phyloP scores from a whole-genome alignment of 2,329 filamentous ascomycete species.

The Metarhizium album region DNA sequence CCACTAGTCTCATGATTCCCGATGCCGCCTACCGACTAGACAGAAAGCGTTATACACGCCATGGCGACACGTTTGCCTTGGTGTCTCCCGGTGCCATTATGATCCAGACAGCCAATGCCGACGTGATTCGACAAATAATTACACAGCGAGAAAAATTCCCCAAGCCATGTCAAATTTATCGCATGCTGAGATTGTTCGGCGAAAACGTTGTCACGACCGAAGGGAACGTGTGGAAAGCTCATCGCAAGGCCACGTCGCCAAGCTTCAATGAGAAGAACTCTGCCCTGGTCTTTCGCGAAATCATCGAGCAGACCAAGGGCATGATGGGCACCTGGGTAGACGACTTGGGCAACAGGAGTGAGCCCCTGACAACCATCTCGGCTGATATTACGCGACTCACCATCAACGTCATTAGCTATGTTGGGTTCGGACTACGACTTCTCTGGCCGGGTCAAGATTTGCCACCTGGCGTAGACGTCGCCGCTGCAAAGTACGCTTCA shows the following conservation, averaged over 20 bases:
- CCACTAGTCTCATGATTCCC: slow-evolving; percentile 38
- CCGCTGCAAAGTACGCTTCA: slow-evolving; percentile 37
- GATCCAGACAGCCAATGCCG: slow-evolving; percentile 51
- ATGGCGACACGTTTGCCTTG: slow-evolving; percentile 55
- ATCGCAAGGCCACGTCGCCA: slow-evolving; percentile 60
- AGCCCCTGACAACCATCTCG: slow-evolving; percentile 45
- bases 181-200: slow-evolving; percentile 42
- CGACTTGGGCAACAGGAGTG: slow-evolving; percentile 11
- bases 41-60: slow-evolving; percentile 44
- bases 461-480: slow-evolving; percentile 30
- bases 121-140: slow-evolving; percentile 55
- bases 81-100: slow-evolving; percentile 45
- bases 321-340: slow-evolving; percentile 50
- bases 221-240: slow-evolving; percentile 57
- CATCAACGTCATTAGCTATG: slow-evolving; percentile 49
- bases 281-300: slow-evolving; percentile 52
- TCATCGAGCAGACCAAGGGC: slow-evolving; percentile 48
- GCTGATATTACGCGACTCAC: slow-evolving; percentile 54
- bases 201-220: slow-evolving; percentile 63
- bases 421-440: slow-evolving; percentile 57
- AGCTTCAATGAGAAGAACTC: slow-evolving; percentile 72
- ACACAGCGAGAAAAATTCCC: slow-evolving; percentile 59
- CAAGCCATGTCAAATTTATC: slow-evolving; percentile 25
- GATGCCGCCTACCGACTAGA: slow-evolving; percentile 50
- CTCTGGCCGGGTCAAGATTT: slow-evolving; percentile 52